Evolutionary conservation across 306 rosid genomes (phyloP).

Genomic region (Ormosia semicastrata): DNA sequence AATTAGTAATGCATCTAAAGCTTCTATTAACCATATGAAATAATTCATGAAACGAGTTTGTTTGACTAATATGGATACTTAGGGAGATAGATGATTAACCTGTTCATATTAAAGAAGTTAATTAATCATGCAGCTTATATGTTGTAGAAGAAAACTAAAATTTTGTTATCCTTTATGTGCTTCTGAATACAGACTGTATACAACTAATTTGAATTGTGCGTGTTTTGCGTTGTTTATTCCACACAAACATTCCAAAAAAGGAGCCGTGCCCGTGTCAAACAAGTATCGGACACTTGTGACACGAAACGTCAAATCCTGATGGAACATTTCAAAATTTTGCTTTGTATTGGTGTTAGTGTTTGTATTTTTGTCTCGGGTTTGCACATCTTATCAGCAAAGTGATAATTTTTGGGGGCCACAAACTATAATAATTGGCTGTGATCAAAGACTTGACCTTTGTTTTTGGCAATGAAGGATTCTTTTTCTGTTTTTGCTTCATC

Average conservation of each 20-base stretch:
- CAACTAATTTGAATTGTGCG: no score
- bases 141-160: neutral
- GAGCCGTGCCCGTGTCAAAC: neutral
- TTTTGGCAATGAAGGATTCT: neutral
- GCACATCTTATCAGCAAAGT: neutral
- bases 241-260: neutral
- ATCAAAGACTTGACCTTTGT: neutral
- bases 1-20: neutral
- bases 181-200: neutral
- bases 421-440: neutral
- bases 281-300: neutral
- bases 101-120: neutral
- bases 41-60: neutral
- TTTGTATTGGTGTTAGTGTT: neutral
- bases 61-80: neutral
- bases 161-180: neutral
- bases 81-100: no score
- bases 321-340: neutral
- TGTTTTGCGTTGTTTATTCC: neutral
- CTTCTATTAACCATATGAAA: no score
- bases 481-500: neutral
- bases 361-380: neutral
- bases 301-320: neutral
- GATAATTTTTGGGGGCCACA: neutral
- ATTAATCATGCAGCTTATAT: neutral